These are phyloP conservation scores for Plantago coronopus DNA, from an alignment of 305 asterid species.

Conservation along the genomic window DNA sequence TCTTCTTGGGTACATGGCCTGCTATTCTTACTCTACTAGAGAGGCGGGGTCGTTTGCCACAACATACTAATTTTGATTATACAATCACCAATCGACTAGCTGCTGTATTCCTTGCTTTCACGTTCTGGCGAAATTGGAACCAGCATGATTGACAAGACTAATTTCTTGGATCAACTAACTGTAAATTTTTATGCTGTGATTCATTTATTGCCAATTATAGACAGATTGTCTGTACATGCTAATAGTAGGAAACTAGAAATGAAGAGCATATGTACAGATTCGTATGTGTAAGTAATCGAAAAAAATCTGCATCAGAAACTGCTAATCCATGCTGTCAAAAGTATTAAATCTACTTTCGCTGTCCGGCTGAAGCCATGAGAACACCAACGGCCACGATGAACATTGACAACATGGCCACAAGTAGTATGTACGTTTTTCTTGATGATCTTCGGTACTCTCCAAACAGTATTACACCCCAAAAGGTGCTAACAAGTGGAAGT, in stretches of 20 bases:
- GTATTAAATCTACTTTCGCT: conserved; percentile 34
- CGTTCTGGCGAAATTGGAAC: conserved; percentile 76
- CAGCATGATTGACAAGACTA: conserved; percentile 45
- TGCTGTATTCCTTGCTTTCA: conserved; percentile 75
- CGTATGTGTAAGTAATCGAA: too few relatives aligned
- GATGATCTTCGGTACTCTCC: conserved; percentile 61
- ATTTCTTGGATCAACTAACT: conserved; percentile 57
- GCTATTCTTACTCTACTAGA: conserved; percentile 52
- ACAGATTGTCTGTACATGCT: too few relatives aligned
- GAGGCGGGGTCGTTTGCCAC: conserved; percentile 63
- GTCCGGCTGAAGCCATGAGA: conserved; percentile 60
- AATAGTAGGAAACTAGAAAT: too few relatives aligned
- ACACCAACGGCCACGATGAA: conserved; percentile 49
- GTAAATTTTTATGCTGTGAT: too few relatives aligned
- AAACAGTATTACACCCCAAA: conserved; percentile 52
- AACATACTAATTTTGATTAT: conserved; percentile 85
- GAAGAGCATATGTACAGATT: too few relatives aligned
- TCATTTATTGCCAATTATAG: too few relatives aligned
- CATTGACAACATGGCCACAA: conserved; percentile 47
- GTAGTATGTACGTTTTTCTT: conserved; percentile 41
- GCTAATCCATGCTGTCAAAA: background rate
- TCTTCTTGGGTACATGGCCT: conserved; percentile 67
- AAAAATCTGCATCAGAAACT: background rate
- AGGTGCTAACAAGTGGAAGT: conserved; percentile 58
- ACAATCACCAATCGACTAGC: conserved; percentile 74